These are phyloP conservation scores for Penicillium lividum DNA, from an alignment of 495 filamentous ascomycete species.

Conservation along the genomic window DNA sequence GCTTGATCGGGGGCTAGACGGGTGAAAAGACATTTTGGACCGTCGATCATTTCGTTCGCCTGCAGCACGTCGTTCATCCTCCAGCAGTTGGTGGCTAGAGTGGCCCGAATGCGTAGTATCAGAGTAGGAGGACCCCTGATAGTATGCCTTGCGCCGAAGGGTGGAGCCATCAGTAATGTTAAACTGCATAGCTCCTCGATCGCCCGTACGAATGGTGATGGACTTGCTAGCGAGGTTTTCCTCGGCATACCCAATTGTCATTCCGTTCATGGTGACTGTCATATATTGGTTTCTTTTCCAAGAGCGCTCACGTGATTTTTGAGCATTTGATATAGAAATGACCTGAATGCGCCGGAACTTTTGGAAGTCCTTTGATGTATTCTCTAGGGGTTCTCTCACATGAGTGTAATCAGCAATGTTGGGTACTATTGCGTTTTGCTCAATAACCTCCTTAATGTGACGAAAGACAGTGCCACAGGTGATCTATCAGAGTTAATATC, in stretches of 20 bases:
- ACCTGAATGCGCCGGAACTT: not conserved
- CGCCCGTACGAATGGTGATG: not conserved
- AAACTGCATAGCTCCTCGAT: not conserved
- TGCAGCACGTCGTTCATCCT: no score
- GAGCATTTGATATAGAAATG: not conserved
- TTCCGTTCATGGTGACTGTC: not conserved
- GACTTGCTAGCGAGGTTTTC: not conserved
- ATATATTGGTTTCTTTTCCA: not conserved
- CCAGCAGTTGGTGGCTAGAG: no score
- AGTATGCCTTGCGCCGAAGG: no score
- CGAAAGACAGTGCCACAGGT: conserved; percentile 1
- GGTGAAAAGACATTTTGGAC: no score
- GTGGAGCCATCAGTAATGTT: no score
- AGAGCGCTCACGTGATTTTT: not conserved
- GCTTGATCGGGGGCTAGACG: no score
- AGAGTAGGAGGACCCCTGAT: no score
- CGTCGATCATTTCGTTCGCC: no score
- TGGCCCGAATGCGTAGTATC: no score
- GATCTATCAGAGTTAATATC: not conserved
- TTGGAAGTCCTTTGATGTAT: not conserved
- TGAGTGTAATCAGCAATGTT: not conserved
- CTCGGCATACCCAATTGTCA: not conserved
- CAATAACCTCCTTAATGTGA: not conserved
- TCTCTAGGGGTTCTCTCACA: not conserved
- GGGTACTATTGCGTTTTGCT: not conserved